phyloP scores from a whole-genome alignment of 140 eudicot species.

The Cichorium intybus region DNA sequence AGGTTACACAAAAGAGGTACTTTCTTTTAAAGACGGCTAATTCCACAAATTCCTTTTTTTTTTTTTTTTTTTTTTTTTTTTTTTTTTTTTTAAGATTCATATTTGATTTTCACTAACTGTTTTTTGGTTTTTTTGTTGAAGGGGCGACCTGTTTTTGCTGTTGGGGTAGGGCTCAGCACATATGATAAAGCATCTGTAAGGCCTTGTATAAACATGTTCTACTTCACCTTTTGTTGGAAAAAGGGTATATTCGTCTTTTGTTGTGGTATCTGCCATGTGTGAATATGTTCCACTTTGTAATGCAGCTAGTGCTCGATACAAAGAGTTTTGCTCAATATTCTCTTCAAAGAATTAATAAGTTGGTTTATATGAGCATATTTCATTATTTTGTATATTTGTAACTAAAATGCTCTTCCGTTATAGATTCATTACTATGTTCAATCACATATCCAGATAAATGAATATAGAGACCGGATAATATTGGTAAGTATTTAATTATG shows the following conservation, averaged over 20 bases:
- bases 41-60: too few relatives aligned
- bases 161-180: constrained; percentile 98
- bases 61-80: not conserved
- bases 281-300: too few relatives aligned
- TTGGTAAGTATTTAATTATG: constrained; percentile 43
- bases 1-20: constrained; percentile 94
- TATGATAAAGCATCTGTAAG: constrained; percentile 98
- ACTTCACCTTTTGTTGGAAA: too few relatives aligned
- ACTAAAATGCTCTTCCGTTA: constrained; percentile 7
- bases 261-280: not conserved
- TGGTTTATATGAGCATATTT: constrained; percentile 4
- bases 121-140: constrained; percentile 16
- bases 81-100: not conserved
- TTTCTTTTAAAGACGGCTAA: not conserved
- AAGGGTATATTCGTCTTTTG: not conserved
- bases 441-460: constrained; percentile 97
- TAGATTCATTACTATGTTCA: constrained; percentile 93
- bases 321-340: too few relatives aligned
- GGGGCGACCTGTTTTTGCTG: constrained; percentile 93
- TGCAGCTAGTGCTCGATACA: too few relatives aligned
- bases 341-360: not conserved
- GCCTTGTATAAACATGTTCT: too few relatives aligned
- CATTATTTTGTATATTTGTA: not conserved
- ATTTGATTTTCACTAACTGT: not conserved
- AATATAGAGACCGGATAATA: constrained; percentile 88